Conservation (phyloP, 257 asterid genomes). For the Knoxia roxburghii region DNA sequence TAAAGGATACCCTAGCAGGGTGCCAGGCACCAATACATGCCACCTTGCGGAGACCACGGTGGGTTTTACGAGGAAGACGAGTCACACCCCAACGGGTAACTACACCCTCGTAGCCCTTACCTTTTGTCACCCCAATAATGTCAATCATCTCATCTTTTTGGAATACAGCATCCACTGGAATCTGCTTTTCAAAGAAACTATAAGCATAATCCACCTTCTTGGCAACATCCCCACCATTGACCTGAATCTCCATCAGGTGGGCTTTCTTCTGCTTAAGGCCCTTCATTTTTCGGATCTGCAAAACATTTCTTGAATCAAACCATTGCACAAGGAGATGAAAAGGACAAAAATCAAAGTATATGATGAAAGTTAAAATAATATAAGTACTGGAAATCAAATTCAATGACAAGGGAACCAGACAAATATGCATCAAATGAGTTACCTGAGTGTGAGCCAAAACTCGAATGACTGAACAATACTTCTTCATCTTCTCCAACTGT, state of each 20-base stretch:
- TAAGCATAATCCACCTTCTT: slow-evolving; percentile 85
- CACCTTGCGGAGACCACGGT: slow-evolving; percentile 87
- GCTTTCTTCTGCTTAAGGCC: slow-evolving; percentile 94
- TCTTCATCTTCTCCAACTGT: slow-evolving; percentile 75
- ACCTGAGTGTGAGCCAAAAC: slow-evolving; percentile 93
- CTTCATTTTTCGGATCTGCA: slow-evolving; percentile 78
- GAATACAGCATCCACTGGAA: slow-evolving; percentile 79
- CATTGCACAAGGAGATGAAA: neutral
- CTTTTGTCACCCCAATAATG: slow-evolving; percentile 86
- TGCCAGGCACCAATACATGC: slow-evolving; percentile 99
- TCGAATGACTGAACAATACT: slow-evolving; percentile 60
- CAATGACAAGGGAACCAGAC: neutral
- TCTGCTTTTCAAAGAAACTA: slow-evolving; percentile 84
- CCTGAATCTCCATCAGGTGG: slow-evolving; percentile 87
- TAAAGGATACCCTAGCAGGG: slow-evolving; percentile 85
- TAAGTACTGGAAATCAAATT: neutral
- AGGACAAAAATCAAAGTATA: neutral
- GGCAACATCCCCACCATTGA: slow-evolving; percentile 77
- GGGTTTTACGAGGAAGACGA: slow-evolving; percentile 89
- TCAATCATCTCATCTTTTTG: slow-evolving; percentile 94
- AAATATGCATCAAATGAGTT: slow-evolving; percentile 1
- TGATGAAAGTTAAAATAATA: too few relatives aligned
- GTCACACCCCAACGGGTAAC: slow-evolving; percentile 97
- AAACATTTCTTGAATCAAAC: neutral
- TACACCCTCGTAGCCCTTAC: slow-evolving; percentile 89